Conservation (phyloP, 2,329 filamentous ascomycete species). For the Penicillium thymicola region DNA sequence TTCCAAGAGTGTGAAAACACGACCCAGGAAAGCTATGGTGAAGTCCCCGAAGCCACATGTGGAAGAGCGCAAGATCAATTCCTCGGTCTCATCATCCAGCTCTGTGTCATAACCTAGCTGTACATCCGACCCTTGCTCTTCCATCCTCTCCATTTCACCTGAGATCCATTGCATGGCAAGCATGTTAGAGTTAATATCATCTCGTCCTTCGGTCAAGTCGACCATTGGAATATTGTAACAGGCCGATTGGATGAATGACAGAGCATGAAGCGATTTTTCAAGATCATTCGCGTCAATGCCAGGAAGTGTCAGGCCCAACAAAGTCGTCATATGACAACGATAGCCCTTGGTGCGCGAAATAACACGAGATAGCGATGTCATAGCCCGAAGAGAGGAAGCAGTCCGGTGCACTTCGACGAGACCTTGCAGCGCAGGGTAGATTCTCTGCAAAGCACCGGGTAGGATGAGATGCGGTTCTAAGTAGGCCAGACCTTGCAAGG, state of each 20-base stretch:
- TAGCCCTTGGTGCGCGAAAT: constrained; percentile 95
- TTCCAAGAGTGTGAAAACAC: constrained; percentile 91
- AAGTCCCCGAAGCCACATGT: constrained; percentile 94
- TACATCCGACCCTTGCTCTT: constrained; percentile 78
- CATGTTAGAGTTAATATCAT: constrained; percentile 67
- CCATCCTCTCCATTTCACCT: constrained; percentile 89
- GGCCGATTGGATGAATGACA: constrained; percentile 92
- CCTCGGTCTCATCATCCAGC: constrained; percentile 80
- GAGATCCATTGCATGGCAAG: constrained; percentile 92
- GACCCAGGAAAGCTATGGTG: constrained; percentile 81
- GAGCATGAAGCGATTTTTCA: constrained; percentile 90
- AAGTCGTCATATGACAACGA: constrained; percentile 88
- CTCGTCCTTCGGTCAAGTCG: constrained; percentile 68
- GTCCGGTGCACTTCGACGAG: constrained; percentile 96
- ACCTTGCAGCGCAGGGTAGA: constrained; percentile 95
- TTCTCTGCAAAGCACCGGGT: constrained; percentile 88
- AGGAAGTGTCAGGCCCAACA: constrained; percentile 87
- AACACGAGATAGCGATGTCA: constrained; percentile 87
- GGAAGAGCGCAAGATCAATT: constrained; percentile 83
- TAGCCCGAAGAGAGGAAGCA: constrained; percentile 83
- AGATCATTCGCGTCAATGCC: constrained; percentile 97
- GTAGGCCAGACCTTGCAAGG: constrained; percentile 83
- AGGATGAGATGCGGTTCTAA: constrained; percentile 89
- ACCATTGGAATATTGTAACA: constrained; percentile 94
- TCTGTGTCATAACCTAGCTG: constrained; percentile 81